Conservation (phyloP, 768 basidiomycete genomes). For the Agrocybe praecox region DNA sequence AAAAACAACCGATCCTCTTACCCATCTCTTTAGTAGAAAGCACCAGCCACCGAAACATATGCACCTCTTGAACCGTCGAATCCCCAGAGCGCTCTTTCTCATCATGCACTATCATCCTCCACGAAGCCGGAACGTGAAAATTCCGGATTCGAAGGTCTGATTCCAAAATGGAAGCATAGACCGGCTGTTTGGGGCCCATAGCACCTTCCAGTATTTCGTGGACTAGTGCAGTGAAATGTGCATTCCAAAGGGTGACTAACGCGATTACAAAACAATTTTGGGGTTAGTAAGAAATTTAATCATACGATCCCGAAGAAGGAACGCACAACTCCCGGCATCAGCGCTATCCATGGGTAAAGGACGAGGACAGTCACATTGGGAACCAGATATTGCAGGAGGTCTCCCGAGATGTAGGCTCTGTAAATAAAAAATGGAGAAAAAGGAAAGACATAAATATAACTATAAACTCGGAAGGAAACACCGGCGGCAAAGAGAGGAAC, state of each 20-base stretch:
- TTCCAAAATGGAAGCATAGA: constrained; percentile 54
- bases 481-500: not conserved
- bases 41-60: constrained; percentile 46
- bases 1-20: constrained; percentile 21
- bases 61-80: constrained; percentile 20
- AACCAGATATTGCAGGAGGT: constrained; percentile 54
- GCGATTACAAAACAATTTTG: not conserved
- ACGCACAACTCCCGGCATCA: not conserved
- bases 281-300: not conserved
- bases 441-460: not conserved
- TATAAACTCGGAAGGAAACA: too few relatives aligned
- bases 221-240: constrained; percentile 54
- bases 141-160: constrained; percentile 65
- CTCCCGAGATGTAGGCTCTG: constrained; percentile 67
- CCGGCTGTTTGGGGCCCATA: constrained; percentile 53
- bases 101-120: constrained; percentile 41
- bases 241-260: constrained; percentile 58
- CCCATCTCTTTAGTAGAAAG: constrained; percentile 53
- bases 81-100: constrained; percentile 11
- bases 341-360: constrained; percentile 33
- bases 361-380: constrained; percentile 59
- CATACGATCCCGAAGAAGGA: not conserved
- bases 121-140: constrained; percentile 49
- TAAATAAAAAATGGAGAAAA: too few relatives aligned
- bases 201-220: constrained; percentile 52